phyloP scores from a whole-genome alignment of 495 filamentous ascomycete species.

The Astrocystis sublimbata region DNA sequence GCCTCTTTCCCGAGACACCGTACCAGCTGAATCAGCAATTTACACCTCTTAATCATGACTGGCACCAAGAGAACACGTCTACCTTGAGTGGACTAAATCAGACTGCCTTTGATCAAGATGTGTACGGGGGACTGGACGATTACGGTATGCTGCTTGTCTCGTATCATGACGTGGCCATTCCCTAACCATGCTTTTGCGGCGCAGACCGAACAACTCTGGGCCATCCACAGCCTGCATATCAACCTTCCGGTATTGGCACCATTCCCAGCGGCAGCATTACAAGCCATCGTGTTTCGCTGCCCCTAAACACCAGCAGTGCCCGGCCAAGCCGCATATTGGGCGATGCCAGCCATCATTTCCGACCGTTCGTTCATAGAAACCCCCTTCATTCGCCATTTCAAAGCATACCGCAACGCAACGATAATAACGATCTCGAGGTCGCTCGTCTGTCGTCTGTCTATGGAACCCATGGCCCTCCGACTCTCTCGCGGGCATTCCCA shows the following conservation, averaged over 20 bases:
- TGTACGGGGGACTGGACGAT: slow-evolving; percentile 30
- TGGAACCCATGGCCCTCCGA: neutral
- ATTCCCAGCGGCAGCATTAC: slow-evolving; percentile 2
- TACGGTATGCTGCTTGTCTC: slow-evolving; percentile 30
- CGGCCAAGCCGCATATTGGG: slow-evolving; percentile 25
- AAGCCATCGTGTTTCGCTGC: slow-evolving; percentile 26
- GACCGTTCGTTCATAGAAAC: slow-evolving; percentile 11
- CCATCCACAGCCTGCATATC: slow-evolving; percentile 7
- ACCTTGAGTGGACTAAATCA: neutral
- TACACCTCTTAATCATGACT: neutral
- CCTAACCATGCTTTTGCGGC: neutral
- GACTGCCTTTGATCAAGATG: neutral
- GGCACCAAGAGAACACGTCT: neutral
- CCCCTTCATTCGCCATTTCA: slow-evolving; percentile 16
- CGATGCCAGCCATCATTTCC: slow-evolving; percentile 33
- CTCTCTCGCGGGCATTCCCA: neutral
- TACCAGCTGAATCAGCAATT: slow-evolving; percentile 15
- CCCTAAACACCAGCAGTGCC: slow-evolving; percentile 11
- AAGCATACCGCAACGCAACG: neutral
- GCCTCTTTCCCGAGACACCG: slow-evolving; percentile 20
- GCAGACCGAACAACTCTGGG: slow-evolving; percentile 27
- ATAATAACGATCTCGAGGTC: neutral
- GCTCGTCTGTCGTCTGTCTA: neutral
- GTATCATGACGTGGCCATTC: neutral
- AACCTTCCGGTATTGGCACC: neutral